Base-by-base conservation (phyloP, 345 rosid species). In the Balakata baccata region DNA sequence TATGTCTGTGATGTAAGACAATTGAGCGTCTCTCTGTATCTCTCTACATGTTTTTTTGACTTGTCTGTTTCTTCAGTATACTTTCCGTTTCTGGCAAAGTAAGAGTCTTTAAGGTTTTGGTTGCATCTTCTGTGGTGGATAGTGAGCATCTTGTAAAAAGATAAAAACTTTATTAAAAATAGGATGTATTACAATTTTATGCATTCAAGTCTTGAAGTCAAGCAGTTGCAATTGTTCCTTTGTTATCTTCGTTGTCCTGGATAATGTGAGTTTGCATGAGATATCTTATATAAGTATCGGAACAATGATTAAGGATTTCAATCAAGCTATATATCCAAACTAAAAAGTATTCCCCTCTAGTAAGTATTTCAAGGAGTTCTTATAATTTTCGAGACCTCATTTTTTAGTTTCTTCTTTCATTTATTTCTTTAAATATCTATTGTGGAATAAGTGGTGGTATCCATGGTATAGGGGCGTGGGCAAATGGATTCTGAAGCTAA, bases 391-490 rank as follows among this genome's bases (percentile, higher is more conserved):
- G 20, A 5, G 22, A 17, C 46, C 47, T 25, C 13, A 67, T 29
- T 50, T n/a, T 43, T 6, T 67, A 67, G 58, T 13, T 67, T 52
- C 22, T 66, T 66, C 29, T 18, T 49, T 23, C 10, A 11, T 49
- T 17, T 50, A 9, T 16, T 23, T 17, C 47, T 13, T 11, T 14
- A 38, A 8, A 22, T 37, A 56, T 22, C 18, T 7, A 11, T 64
- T 64, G 22, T 45, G 17, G 23, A 50, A 49, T 64, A 14, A 77
- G 37, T 76, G 51, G 72, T 51, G 54, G 38, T 51, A 13, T 34
- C 79, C 76, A 58, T 77, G 76, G 73, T 72, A n/a, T 45, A 92
- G 98, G 92, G 98, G 98, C 38, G 86, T 92, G 17, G 98, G 98
- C 22, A 90, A 92, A 74, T 94, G 93, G 98, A 86, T 90, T 78